Conservation (phyloP, 2,329 filamentous ascomycete species). For the Hypoxylon sp. region DNA sequence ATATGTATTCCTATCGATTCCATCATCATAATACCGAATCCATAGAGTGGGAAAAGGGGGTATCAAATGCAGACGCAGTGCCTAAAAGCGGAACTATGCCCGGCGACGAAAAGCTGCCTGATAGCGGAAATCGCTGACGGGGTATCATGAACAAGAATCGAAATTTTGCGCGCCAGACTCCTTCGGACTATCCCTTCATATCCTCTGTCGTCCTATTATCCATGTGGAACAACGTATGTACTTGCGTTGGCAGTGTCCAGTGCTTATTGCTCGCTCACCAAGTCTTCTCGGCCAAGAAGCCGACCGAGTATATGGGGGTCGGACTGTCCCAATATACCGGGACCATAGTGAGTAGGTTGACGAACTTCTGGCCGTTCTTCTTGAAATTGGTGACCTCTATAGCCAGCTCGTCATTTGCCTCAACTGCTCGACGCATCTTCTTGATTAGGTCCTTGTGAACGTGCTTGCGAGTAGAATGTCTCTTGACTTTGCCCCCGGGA, state of each 20-base stretch:
- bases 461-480: conserved; percentile 71
- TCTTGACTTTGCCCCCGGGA: conserved; percentile 73
- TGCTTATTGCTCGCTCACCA: conserved; percentile 33
- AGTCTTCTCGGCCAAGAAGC: conserved; percentile 75
- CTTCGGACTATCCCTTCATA: not conserved
- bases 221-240: not conserved
- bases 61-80: conserved; percentile 47
- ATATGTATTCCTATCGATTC: not conserved
- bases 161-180: conserved; percentile 17
- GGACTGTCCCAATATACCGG: conserved; percentile 77
- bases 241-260: too few species aligned
- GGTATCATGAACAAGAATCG: conserved; percentile 29
- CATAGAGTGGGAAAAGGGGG: conserved; percentile 34
- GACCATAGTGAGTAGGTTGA: conserved; percentile 88
- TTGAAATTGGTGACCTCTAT: conserved; percentile 80
- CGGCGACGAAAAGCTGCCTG: conserved; percentile 34
- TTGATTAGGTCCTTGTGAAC: conserved; percentile 74
- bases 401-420: conserved; percentile 61
- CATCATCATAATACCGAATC: conserved; percentile 4
- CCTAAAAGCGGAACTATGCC: conserved; percentile 47
- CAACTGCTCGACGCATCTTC: conserved; percentile 62
- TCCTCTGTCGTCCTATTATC: not conserved
- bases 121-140: conserved; percentile 33
- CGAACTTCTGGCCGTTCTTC: conserved; percentile 82
- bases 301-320: conserved; percentile 79